Evolutionary conservation across 495 filamentous ascomycete species (phyloP).

Genomic region (Aspergillus sparsus): DNA sequence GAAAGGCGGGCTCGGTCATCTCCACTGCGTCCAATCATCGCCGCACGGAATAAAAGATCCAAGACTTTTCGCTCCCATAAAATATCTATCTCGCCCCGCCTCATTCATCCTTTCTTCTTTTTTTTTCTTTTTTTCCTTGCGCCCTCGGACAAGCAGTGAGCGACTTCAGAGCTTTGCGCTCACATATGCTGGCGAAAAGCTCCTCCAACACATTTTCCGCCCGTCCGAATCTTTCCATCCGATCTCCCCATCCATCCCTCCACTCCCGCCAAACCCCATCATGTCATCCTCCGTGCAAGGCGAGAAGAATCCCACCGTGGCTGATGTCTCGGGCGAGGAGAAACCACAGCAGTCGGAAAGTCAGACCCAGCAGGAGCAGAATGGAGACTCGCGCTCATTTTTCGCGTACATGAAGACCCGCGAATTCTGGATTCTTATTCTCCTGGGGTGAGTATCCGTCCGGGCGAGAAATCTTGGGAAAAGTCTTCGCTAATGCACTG

Average conservation of each 20-base stretch:
- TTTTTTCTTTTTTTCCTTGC: conserved; percentile 6
- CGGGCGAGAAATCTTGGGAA: not conserved
- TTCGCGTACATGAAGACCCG: conserved; percentile 80
- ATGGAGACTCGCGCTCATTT: conserved; percentile 33
- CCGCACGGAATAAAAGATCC: too few relatives aligned
- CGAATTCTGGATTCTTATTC: conserved; percentile 82
- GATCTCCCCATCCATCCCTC: too few relatives aligned
- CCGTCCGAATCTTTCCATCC: too few relatives aligned
- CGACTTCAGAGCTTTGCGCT: conserved; percentile 19
- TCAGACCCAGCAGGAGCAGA: not conserved
- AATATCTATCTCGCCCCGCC: not conserved
- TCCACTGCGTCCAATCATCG: too few relatives aligned
- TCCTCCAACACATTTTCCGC: not conserved
- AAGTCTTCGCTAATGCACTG: not conserved
- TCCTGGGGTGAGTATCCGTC: conserved; percentile 61
- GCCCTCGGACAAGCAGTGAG: conserved; percentile 10
- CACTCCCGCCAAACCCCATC: not conserved
- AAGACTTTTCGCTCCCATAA: not conserved
- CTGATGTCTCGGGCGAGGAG: not conserved
- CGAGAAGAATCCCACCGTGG: not conserved
- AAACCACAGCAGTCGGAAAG: not conserved
- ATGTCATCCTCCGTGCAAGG: not conserved
- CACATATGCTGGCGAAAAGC: conserved; percentile 19
- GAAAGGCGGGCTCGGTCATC: too few relatives aligned
- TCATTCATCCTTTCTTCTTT: not conserved